These are phyloP conservation scores for Juglanconis sp. DNA, from an alignment of 2,329 filamentous ascomycete species.

Conservation along the genomic window DNA sequence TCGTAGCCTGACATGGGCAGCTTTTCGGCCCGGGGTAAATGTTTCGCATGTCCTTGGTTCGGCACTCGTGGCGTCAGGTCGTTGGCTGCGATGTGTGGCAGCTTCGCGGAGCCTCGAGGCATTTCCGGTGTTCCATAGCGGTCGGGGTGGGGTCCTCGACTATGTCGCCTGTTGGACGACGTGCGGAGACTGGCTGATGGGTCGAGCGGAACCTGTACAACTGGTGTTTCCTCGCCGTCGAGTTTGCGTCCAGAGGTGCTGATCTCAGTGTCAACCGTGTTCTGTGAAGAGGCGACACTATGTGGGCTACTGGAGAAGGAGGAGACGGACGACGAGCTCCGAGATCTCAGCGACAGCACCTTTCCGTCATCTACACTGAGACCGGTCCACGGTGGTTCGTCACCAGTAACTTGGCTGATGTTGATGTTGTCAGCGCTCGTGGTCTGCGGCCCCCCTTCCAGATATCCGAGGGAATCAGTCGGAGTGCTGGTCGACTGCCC, in stretches of 20 bases:
- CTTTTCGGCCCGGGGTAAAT: conserved; percentile 38
- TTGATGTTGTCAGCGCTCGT: conserved; percentile 32
- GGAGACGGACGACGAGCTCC: conserved; percentile 34
- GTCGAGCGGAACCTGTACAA: conserved; percentile 21
- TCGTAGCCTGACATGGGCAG: conserved; percentile 58
- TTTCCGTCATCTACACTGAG: background rate
- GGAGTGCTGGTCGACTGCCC: conserved; percentile 21
- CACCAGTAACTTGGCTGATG: conserved; percentile 28
- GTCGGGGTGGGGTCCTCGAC: background rate
- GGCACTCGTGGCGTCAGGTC: conserved; percentile 35
- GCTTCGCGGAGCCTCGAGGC: conserved; percentile 36
- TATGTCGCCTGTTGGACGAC: conserved; percentile 17
- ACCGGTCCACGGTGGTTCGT: background rate
- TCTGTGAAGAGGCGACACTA: conserved; percentile 39
- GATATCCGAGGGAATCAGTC: conserved; percentile 44
- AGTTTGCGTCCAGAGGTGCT: conserved; percentile 41
- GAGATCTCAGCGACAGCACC: conserved; percentile 27
- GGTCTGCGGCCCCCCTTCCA: conserved; percentile 57
- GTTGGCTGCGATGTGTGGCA: conserved; percentile 34
- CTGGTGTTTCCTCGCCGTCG: conserved; percentile 26
- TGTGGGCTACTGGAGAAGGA: conserved; percentile 49
- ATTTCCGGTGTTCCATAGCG: conserved; percentile 41
- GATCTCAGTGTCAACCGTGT: conserved; percentile 40
- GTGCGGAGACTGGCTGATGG: background rate
- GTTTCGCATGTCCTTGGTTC: conserved; percentile 31